These are phyloP conservation scores for Paracamarosporium sp. DNA, from an alignment of 2,329 filamentous ascomycete species.

Conservation along the genomic window DNA sequence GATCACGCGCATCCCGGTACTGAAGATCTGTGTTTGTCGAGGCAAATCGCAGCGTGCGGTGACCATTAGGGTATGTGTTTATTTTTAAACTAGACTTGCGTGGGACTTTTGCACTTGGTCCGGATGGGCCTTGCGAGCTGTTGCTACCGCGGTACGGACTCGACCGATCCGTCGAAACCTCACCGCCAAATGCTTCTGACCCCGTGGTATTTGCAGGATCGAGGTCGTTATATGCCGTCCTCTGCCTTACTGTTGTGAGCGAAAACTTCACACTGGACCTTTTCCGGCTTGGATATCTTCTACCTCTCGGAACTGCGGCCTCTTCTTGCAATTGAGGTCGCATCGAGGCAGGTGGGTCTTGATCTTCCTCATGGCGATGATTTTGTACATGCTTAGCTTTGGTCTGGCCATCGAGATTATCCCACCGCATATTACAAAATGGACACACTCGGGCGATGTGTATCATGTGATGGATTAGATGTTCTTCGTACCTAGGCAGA, in stretches of 20 bases:
- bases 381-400: not conserved
- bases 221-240: conserved; percentile 15
- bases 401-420: not conserved
- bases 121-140: not conserved
- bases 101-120: not conserved
- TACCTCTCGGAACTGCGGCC: not conserved
- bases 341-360: not conserved
- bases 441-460: not conserved
- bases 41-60: not conserved
- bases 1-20: not conserved
- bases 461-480: not conserved
- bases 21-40: no score
- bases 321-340: not conserved
- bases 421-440: not conserved
- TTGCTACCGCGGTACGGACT: not conserved
- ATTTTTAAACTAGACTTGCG: not conserved
- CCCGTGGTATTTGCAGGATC: conserved; percentile 4
- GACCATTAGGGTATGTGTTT: not conserved
- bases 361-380: not conserved
- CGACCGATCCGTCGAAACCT: not conserved
- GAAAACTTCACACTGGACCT: conserved; percentile 22
- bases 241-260: conserved; percentile 12
- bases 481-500: not conserved
- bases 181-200: not conserved
- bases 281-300: not conserved